Percentiles rank a stretch among this genome's conserved stretches.
Evolutionary conservation across 2,329 filamentous ascomycete species (phyloP).

Genomic region (Magnaporthiopsis rhizophila): DNA sequence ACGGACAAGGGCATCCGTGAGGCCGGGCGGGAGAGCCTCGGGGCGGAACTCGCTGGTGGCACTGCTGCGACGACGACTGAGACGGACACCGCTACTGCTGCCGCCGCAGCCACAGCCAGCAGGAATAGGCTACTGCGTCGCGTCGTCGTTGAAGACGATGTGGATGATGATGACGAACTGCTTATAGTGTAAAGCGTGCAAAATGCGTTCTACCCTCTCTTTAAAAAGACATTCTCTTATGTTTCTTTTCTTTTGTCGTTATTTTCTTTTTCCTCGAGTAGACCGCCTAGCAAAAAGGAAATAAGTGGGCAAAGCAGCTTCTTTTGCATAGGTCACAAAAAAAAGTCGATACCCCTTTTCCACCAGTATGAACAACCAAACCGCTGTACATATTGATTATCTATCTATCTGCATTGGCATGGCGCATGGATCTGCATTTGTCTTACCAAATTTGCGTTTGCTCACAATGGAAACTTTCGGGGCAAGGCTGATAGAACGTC

Average conservation of each 20-base stretch:
- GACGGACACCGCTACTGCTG: slow-evolving; percentile 5
- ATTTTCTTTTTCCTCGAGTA: background rate
- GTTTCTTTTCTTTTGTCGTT: background rate
- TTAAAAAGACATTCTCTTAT: background rate
- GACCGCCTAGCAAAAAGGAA: background rate
- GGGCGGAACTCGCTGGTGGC: slow-evolving; percentile 32
- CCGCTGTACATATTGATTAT: background rate
- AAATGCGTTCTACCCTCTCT: background rate
- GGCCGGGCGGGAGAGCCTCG: slow-evolving; percentile 66
- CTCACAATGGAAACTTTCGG: background rate
- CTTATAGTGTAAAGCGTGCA: slow-evolving; percentile 31
- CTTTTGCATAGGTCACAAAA: background rate
- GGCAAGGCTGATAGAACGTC: background rate
- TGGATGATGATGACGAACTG: slow-evolving; percentile 40
- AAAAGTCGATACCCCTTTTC: background rate
- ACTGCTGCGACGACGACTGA: background rate
- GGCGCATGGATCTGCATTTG: background rate
- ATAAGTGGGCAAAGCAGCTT: background rate
- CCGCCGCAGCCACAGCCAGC: background rate
- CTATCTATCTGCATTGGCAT: background rate
- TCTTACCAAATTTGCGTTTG: background rate
- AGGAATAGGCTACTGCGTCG: slow-evolving; percentile 18
- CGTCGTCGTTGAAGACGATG: slow-evolving; percentile 27
- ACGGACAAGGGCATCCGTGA: slow-evolving; percentile 71
- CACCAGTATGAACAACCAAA: background rate